Percentiles rank a stretch among this genome's conserved stretches.
Conservation (phyloP, 768 basidiomycete genomes). For the Amanita exitialis region DNA sequence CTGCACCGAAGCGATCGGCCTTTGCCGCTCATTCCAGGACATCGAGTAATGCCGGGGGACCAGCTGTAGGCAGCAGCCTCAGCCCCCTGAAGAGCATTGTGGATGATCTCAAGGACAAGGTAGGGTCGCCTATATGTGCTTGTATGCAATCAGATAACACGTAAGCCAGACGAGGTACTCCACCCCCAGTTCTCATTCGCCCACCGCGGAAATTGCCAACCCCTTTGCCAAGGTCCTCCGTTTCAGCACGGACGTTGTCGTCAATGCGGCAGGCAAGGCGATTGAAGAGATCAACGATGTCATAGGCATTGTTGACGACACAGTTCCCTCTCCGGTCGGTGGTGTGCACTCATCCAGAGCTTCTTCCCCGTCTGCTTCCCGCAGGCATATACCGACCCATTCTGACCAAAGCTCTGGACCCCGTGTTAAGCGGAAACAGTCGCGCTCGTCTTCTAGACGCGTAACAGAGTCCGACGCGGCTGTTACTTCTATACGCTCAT, state of each 20-base stretch:
- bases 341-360: background rate
- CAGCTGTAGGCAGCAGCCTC: slow-evolving; percentile 15
- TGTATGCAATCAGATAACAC: background rate
- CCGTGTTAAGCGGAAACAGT: slow-evolving; percentile 40
- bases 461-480: slow-evolving; percentile 12
- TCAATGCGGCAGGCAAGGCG: slow-evolving; percentile 1
- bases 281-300: slow-evolving; percentile 1
- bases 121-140: slow-evolving; percentile 11
- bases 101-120: slow-evolving; percentile 68
- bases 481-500: slow-evolving; percentile 4
- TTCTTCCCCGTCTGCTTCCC: slow-evolving; percentile 15
- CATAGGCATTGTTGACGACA: background rate
- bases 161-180: slow-evolving; percentile 21
- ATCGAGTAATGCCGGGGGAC: slow-evolving; percentile 13
- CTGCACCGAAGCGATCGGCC: background rate
- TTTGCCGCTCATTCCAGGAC: slow-evolving; percentile 7
- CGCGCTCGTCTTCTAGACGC: slow-evolving; percentile 43
- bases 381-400: slow-evolving; percentile 43
- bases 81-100: slow-evolving; percentile 61
- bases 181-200: slow-evolving; percentile 27
- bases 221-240: slow-evolving; percentile 45
- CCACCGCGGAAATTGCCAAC: slow-evolving; percentile 37
- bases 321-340: background rate
- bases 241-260: slow-evolving; percentile 20
- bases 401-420: slow-evolving; percentile 23